These are phyloP conservation scores for Geoglossum cookeanum DNA, from an alignment of 2,329 filamentous ascomycete genomes.

Conservation along the genomic window DNA sequence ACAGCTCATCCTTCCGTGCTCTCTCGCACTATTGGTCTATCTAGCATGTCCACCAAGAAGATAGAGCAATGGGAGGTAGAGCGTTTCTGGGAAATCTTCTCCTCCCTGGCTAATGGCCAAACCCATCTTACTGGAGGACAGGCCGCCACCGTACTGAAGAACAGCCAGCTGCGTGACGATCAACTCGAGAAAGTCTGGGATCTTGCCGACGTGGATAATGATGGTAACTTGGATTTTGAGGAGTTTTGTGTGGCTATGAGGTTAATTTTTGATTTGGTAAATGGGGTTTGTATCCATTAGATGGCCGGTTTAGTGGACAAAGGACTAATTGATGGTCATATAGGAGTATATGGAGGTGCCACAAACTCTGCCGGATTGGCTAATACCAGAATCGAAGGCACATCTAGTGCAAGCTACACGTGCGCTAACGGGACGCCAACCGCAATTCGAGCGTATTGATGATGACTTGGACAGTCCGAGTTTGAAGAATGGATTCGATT, in stretches of 20 bases:
- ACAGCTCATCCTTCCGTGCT: neutral
- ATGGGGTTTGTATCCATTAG: conserved; percentile 48
- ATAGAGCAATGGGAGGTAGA: conserved; percentile 60
- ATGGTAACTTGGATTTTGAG: conserved; percentile 95
- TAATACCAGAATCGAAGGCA: conserved; percentile 86
- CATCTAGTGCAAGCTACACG: conserved; percentile 71
- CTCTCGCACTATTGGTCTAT: neutral
- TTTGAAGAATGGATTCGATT: conserved; percentile 92
- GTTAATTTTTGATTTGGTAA: conserved; percentile 90
- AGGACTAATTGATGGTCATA: neutral
- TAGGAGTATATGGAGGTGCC: conserved; percentile 89
- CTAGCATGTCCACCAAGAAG: conserved; percentile 21
- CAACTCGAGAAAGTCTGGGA: conserved; percentile 98
- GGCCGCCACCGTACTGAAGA: conserved; percentile 53
- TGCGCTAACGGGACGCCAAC: conserved; percentile 59
- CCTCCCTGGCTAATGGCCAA: conserved; percentile 43
- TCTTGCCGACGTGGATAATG: conserved; percentile 87
- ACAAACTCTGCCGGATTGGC: conserved; percentile 71
- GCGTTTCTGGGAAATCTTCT: conserved; percentile 66
- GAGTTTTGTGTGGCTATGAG: conserved; percentile 99
- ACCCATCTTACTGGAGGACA: conserved; percentile 48
- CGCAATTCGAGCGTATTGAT: conserved; percentile 70
- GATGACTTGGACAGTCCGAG: conserved; percentile 62
- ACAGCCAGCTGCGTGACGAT: conserved; percentile 50
- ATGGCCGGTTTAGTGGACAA: neutral